Conservation (phyloP, 306 rosid genomes). For the Vachellia pachyceras region DNA sequence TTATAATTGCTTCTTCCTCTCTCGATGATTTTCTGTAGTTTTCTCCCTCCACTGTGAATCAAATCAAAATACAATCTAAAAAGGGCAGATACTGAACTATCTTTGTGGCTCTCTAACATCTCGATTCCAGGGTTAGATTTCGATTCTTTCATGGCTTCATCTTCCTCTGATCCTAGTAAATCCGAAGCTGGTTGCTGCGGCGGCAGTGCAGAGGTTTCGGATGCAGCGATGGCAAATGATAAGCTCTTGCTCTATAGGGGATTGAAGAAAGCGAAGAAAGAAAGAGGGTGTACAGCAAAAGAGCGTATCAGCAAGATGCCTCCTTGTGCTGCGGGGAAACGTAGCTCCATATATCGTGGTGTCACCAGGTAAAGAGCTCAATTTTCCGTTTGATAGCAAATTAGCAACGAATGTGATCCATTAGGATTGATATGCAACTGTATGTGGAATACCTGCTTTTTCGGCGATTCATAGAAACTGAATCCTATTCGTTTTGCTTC, state of each 20-base stretch:
- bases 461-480: not conserved
- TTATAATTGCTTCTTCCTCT: not conserved
- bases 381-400: slow-evolving; percentile 26
- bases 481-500: not conserved
- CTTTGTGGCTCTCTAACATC: slow-evolving; percentile 19
- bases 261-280: slow-evolving; percentile 77
- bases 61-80: slow-evolving; percentile 11
- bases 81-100: not conserved
- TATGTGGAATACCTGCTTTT: not conserved
- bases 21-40: slow-evolving; percentile 28
- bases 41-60: slow-evolving; percentile 40
- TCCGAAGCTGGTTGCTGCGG: slow-evolving; percentile 52
- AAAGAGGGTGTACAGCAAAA: slow-evolving; percentile 79
- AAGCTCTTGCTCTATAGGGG: slow-evolving; percentile 69
- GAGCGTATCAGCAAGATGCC: slow-evolving; percentile 90
- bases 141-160: slow-evolving; percentile 60
- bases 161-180: slow-evolving; percentile 70
- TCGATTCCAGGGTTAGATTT: slow-evolving; percentile 48
- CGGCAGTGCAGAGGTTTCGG: slow-evolving; percentile 52
- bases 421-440: not conserved
- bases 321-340: slow-evolving; percentile 82
- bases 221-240: slow-evolving; percentile 54
- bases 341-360: slow-evolving; percentile 86
- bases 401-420: slow-evolving; percentile 25
- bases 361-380: slow-evolving; percentile 64